Base-by-base conservation (phyloP, 2,329 filamentous ascomycete genomes). In the Plectosphaerella cucumerina region DNA sequence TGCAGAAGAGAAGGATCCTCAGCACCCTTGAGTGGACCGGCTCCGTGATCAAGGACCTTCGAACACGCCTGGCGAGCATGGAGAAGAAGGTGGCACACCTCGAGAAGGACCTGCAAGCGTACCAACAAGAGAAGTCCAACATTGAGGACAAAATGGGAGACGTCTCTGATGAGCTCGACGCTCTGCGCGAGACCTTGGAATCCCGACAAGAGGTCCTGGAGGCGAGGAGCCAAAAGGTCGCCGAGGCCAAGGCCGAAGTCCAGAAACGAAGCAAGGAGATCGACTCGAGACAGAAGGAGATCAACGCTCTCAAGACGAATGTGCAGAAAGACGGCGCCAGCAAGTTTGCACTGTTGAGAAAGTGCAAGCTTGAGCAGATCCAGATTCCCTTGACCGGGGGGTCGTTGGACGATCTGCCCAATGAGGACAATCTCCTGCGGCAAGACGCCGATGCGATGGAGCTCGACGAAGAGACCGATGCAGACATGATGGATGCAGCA, bases 321-420 rank as follows among this genome's bases (percentile, higher is more conserved):
- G 85, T 96, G 47, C 90, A 96, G 68, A 89, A 88, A 61, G 90
- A 90, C 62, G 89, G 87, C 52, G 86, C 90, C 0, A 85, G 83
- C 60, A 89, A 94, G 65, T 96, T 96, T 65, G 85, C 85, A 43
- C 74, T 96, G 44, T 80, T 99, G 48, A 85, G 91, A 63, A 85
- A 90, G 55, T 97, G 93, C 75, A 93, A 95, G 65, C 84, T 99
- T 44, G 93, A 97, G 65, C 92, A 97, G 63, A 89, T 97, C 58
- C 84, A 87, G 56, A 80, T 99, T 52, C 94, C 94, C 2, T 77
- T 99, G 20, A 73, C 78, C 2, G 74, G 84, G 51, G 86, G 85
- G 21, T 96, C 90, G 3, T 76, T 99, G 21, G 90, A 96, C 60
- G 82, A 86, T 56, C 77, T 99, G 48, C 94, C 94, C 3, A 90